Base-by-base conservation (phyloP, 176 grass and related monocot species). In the Saccharum officinarum region DNA sequence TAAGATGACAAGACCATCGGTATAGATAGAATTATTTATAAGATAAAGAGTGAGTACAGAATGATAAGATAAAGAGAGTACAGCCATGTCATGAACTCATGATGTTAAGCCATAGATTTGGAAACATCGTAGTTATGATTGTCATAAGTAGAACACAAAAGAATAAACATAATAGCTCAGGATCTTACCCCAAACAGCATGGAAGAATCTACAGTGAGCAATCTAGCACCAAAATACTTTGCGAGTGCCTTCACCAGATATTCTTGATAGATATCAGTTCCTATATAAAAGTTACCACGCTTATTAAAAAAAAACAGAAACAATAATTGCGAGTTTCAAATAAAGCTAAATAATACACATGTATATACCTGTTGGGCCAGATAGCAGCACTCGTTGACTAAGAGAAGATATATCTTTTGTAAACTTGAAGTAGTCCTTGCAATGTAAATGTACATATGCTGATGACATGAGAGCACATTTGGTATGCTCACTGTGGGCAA, bases 211-310 rank as follows among this genome's bases (percentile, higher is more conserved):
- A 98, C 44, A 47, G 90, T 81, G 64, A 98, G 97, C 83, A 98
- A 85, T 80, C 90, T 90, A 86, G 93, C 93, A 91, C 87, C 78
- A 81, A 98, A 98, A 72, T 98, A 67, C 69, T 98, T 94, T 79
- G 92, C 90, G 78, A 98, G 93, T 79, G 93, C 93, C 82, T 94
- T 98, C 76, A 95, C 90, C 75, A 98, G 83, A 85, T 91, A 94
- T 64, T 98, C 93, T 91, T 96, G 93, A 87, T 92, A 98, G 76
- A 96, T 98, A 49, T 98, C 97, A 91, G 92, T 90, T 87, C 97
- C 97, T 98, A 80, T 98, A 80, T 42, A 88, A 38, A 26, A 25
- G 25, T 75, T 47, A 68, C 15, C 0, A 2, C 2, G 36, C 36
- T 89, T 85, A 69, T 47, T 44, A 64, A 45, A 57, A n/a, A n/a